Evolutionary conservation across 129 eudicot genomes (phyloP).

Genomic region (Tagetes patula): DNA sequence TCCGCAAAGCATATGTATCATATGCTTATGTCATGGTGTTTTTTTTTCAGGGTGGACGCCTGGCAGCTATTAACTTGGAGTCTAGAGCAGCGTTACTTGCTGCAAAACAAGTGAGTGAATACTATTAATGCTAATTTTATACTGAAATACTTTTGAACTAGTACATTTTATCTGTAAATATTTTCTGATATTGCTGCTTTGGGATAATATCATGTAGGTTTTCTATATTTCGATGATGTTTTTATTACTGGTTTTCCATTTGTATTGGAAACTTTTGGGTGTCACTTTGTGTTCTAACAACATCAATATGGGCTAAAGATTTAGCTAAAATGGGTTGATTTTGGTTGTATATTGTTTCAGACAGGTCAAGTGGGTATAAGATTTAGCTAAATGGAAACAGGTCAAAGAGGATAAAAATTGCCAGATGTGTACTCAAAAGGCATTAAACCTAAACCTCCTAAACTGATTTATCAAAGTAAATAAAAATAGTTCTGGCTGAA

Average conservation of each 20-base stretch:
- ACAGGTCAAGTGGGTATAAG: background rate
- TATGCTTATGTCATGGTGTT: conserved; percentile 5
- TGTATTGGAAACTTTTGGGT: conserved; percentile 1
- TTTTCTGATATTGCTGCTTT: background rate
- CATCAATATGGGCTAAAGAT: background rate
- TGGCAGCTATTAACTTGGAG: conserved; percentile 79
- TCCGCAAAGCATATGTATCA: background rate
- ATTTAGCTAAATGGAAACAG: background rate
- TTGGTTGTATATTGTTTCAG: background rate
- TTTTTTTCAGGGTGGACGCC: conserved; percentile 64
- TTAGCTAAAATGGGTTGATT: background rate
- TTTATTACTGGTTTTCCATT: background rate
- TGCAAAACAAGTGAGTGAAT: conserved; percentile 62
- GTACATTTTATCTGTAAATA: background rate
- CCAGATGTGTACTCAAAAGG: background rate
- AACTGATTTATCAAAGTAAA: background rate
- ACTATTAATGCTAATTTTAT: conserved; percentile 2
- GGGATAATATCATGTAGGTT: background rate
- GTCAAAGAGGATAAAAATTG: background rate
- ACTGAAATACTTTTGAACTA: background rate
- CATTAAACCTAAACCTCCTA: background rate
- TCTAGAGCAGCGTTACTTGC: conserved; percentile 70
- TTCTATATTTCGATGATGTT: background rate
- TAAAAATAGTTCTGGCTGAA: background rate
- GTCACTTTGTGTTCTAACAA: background rate